Base-by-base conservation (phyloP, 192 early-diverging fungal species). In the Rhizophagus prolifer region DNA sequence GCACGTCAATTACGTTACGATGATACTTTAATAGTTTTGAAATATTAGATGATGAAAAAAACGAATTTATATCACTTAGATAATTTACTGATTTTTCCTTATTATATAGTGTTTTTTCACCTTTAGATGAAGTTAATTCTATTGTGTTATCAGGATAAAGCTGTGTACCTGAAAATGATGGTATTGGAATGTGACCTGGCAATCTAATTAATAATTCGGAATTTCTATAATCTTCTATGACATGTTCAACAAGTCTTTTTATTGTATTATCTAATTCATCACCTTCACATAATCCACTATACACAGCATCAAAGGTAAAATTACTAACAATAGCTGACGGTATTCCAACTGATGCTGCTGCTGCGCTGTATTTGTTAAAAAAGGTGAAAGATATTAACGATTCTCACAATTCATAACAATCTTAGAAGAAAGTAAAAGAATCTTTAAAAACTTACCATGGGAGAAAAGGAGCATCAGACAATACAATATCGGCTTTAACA, bases 271-370 rank as follows among this genome's bases (percentile, higher is more conserved):
- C 88, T 63, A 89, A 30, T 3, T 78, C 85, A 73, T 88, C 87
- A 0, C 88, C 84, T 61, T 87, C 86, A 28, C 87, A 81, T 23
- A 90, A 72, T 44, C 86, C 86, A 2, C 70, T 71, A 58, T 88
- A 86, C 2, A 88, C 89, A 62, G 86, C 85, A 71, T 90, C 88
- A 80, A 89, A 90, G 0, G 89, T 90, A 66, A 90, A 90, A 62
- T 90, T 90, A 25, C 83, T 87, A 30, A 86, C 84, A 30, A 90
- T 80, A 26, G 80, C 83, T 16, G 89, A 81, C 7, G 88, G 89
- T 21, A 90, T 88, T 14, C 83, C 83, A 3, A 79, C 82, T 26
- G 67, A 72, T 21, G 78, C 60, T 12, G 89, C 88, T 21, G 89
- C 89, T 21, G 86, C 87, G 68, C 86, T 88, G 70, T 63, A 21